Base-by-base conservation (phyloP, 352 stramenopile genomes). In the Pythium phragmiticola region DNA sequence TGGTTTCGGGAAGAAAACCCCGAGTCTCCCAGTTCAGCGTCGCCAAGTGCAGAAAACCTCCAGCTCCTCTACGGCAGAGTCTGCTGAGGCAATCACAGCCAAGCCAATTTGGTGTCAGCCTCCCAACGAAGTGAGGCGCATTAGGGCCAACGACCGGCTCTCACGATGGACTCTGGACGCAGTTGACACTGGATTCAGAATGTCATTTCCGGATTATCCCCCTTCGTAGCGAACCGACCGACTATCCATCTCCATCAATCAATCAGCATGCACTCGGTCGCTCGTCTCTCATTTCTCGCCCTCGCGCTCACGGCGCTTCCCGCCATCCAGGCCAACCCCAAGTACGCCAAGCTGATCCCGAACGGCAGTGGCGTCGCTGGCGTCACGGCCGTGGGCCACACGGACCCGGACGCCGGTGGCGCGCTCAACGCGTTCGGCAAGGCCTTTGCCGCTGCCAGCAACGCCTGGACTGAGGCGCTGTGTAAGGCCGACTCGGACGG, bases 401-500 rank as follows among this genome's bases (percentile, higher is more conserved):
- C 80, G 39, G 69, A 81, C 50, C 34, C 70, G n/a, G 65, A 58
- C 2, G 69, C 70, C 0, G 80, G 75, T 49, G 65, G 74, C 17
- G 78, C 75, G 12, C 75, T 73, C 12, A 93, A 87, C 58, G 61
- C 54, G 41, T 94, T 96, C 39, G 87, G 87, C 23, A 56, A 75
- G n/a, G 84, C 82, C 5, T 94, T 93, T 60, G 71, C 60, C 2
- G 72, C 57, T 8, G 77, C 75, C 0, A 75, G 74, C 11, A 63
- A 79, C 57, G 49, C 63, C 2, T 93, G 87, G 87, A 82, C 60
- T 14, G 36, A 54, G 6, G 41, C 60, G n/a, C 63, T 96, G 28
- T 96, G 87, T 51, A 36, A 82, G 50, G 65, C 71, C 37, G 88
- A 96, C 66, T 75, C 81, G 28, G 88, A 96, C 61, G 80, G 78